These are phyloP conservation scores for Penstemon newberryi DNA, from an alignment of 257 asterid species.

Conservation along the genomic window DNA sequence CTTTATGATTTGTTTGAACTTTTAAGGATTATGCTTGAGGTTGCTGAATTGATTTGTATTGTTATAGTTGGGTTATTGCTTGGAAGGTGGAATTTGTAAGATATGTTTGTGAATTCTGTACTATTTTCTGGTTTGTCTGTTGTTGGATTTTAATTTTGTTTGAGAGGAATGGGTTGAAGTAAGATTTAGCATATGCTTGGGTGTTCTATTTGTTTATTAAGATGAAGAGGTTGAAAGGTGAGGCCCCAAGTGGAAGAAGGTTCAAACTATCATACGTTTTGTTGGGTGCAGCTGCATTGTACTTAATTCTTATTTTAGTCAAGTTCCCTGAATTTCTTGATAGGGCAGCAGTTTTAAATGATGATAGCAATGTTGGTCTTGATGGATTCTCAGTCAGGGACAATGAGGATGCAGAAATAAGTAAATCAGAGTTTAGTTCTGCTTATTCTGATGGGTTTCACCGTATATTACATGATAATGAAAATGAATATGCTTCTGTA, in stretches of 20 bases:
- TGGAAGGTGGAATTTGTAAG: slow-evolving; percentile 19
- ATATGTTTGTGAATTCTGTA: neutral
- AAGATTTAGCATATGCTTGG: slow-evolving; percentile 21
- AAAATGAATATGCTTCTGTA: slow-evolving; percentile 36
- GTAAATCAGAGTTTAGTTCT: slow-evolving; percentile 35
- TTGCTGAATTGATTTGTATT: slow-evolving; percentile 21
- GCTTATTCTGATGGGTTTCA: slow-evolving; percentile 51
- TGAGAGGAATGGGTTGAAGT: slow-evolving; percentile 25
- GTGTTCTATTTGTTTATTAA: slow-evolving; percentile 27
- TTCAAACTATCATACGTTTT: slow-evolving; percentile 6
- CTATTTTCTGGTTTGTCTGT: neutral
- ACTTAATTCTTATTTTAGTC: slow-evolving; percentile 3
- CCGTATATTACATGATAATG: slow-evolving; percentile 51
- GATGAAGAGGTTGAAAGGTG: slow-evolving; percentile 18
- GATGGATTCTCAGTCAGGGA: slow-evolving; percentile 42
- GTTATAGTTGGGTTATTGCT: slow-evolving; percentile 24
- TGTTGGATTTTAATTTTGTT: slow-evolving; percentile 6
- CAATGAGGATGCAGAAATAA: slow-evolving; percentile 38
- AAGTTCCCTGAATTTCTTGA: slow-evolving; percentile 11
- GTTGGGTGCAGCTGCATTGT: slow-evolving; percentile 14
- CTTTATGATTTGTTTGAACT: neutral
- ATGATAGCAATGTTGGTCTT: slow-evolving; percentile 33
- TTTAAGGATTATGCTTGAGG: slow-evolving; percentile 18
- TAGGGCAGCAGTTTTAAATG: slow-evolving; percentile 16
- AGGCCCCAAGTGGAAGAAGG: slow-evolving; percentile 11